These are phyloP conservation scores for Dioscorea dumetorum DNA, from an alignment of 106 monocot species.

Conservation along the genomic window DNA sequence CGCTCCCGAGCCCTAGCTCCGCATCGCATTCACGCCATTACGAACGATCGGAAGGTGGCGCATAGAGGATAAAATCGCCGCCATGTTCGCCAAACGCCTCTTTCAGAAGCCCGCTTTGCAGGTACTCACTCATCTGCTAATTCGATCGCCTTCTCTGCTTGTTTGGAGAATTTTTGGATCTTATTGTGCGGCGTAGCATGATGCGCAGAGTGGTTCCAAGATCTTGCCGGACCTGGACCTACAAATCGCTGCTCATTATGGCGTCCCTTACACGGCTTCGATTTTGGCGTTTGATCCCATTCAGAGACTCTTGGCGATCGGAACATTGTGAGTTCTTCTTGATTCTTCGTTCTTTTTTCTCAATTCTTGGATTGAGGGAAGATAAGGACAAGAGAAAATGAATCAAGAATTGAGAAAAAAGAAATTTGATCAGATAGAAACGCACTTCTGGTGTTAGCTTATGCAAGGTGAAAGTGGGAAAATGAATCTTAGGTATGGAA, in stretches of 20 bases:
- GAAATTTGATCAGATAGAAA: no score
- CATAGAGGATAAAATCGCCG: neutral
- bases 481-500: no score
- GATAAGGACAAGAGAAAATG: no score
- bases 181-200: slow-evolving; percentile 10
- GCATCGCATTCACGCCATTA: neutral
- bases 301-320: slow-evolving; percentile 84
- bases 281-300: slow-evolving; percentile 85
- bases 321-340: slow-evolving; percentile 80
- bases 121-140: slow-evolving; percentile 2
- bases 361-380: no score
- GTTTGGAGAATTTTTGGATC: neutral
- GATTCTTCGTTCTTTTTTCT: no score
- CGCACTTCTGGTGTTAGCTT: no score
- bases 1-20: neutral
- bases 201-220: slow-evolving; percentile 17
- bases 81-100: slow-evolving; percentile 24
- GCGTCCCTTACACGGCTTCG: slow-evolving; percentile 80
- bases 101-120: slow-evolving; percentile 10
- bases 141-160: neutral
- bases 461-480: no score
- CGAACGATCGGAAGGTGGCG: neutral
- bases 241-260: slow-evolving; percentile 69
- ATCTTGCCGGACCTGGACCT: slow-evolving; percentile 26
- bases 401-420: no score